phyloP scores from a whole-genome alignment of 306 rosid genomes.

The Cyclanthera cordifolia region DNA sequence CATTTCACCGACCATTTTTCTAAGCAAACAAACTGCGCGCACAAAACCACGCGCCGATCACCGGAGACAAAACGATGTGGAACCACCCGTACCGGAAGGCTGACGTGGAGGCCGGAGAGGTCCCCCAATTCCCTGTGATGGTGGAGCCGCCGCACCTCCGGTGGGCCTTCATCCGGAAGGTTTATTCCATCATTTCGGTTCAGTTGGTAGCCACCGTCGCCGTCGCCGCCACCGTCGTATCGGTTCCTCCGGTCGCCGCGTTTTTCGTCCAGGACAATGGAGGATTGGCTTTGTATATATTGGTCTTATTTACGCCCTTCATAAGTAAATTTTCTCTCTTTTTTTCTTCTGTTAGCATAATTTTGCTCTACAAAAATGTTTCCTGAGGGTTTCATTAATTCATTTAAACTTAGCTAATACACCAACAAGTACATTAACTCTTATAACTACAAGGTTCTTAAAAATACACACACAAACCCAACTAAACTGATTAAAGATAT shows the following conservation, averaged over 20 bases:
- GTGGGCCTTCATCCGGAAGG: conserved; percentile 50
- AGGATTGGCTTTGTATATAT: conserved; percentile 12
- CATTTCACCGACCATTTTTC: neutral
- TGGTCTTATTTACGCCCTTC: conserved; percentile 17
- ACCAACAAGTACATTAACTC: too few species aligned
- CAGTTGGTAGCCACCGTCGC: conserved; percentile 30
- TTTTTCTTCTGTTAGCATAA: neutral
- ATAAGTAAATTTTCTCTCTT: neutral
- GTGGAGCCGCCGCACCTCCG: conserved; percentile 35
- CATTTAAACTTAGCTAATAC: too few species aligned
- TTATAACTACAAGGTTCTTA: too few species aligned
- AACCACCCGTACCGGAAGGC: neutral
- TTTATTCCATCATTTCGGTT: conserved; percentile 26
- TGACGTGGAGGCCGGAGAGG: neutral
- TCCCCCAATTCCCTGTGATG: conserved; percentile 10
- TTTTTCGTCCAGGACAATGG: conserved; percentile 4
- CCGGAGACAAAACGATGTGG: neutral
- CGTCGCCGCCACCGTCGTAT: conserved; percentile 18
- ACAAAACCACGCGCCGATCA: neutral
- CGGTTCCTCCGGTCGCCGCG: conserved; percentile 9
- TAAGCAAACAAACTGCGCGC: neutral
- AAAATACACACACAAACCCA: too few species aligned
- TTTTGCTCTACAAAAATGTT: neutral
- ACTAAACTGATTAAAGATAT: too few species aligned
- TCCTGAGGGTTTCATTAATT: too few species aligned